Evolutionary conservation across 257 asterid genomes (phyloP), one percentile per base, ranked within the genome.

Genomic region (Primulina eburnea): DNA sequence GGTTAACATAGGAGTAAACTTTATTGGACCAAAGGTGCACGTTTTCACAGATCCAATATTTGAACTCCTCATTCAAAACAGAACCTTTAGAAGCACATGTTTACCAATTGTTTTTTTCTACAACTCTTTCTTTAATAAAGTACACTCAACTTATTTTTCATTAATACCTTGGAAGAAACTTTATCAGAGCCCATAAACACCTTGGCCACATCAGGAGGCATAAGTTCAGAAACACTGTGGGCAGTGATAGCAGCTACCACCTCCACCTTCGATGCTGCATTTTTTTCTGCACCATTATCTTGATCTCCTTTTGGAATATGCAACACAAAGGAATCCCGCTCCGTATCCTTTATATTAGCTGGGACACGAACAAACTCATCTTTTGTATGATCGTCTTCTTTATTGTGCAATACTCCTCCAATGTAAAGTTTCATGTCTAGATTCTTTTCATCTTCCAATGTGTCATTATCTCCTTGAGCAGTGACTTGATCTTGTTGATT

Each of bases 161-260:
- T 29, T 60, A 68, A 69, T 84, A 90, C 96, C 96, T 93, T 90
- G 4, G 93, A 76, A 75, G 96, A 87, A 73, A 82, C 82, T 77
- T 89, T 90, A 67, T 84, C 88, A 17, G 96, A 84, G 77, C 71
- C 73, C 95, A 82, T 84, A 76, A 90, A 88, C 16, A 96, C 95
- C 81, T 85, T 89, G 56, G 96, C 97, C 74, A 93, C 92, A 26
- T 91, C 97, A 69, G 96, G 92, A 73, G 99, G 99, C 96, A 93
- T 87, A 65, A 93, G 91, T 73, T 90, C 92, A 32, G 96, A 86
- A 76, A 90, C 76, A 68, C 88, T 83, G 78, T 86, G 88, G 65
- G 95, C 87, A 73, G 89, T 89, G 60, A 77, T 68, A 65, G 90
- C 83, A 56, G 89, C 92, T 72, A 81, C 78, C 65, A 81, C 78